Evolutionary conservation across 2,329 filamentous ascomycete genomes (phyloP).

Genomic region (Talaromyces sp.): DNA sequence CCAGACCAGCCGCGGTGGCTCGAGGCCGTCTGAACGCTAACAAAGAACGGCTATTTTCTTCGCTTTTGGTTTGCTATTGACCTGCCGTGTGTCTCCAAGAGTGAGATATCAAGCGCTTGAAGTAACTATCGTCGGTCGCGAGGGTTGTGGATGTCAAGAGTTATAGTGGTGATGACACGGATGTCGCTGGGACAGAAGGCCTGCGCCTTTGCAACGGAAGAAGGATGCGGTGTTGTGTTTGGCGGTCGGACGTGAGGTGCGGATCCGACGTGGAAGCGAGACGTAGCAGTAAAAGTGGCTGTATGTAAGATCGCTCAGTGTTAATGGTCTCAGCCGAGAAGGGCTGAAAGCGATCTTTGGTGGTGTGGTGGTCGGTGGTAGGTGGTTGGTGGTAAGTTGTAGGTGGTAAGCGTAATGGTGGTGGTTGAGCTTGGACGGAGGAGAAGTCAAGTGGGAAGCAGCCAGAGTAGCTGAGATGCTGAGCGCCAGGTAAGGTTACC

Average conservation of each 20-base stretch:
- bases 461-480: slow-evolving; percentile 5
- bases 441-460: slow-evolving; percentile 12
- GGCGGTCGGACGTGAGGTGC: neutral
- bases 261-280: neutral
- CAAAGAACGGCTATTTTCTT: neutral
- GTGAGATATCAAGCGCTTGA: neutral
- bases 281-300: neutral
- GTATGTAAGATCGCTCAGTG: neutral
- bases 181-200: neutral
- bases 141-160: neutral
- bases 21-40: slow-evolving; percentile 5
- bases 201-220: slow-evolving; percentile 3
- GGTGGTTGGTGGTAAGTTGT: neutral
- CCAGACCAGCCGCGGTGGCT: slow-evolving; percentile 9
- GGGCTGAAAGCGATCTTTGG: slow-evolving; percentile 6
- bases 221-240: neutral
- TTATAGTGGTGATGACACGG: neutral
- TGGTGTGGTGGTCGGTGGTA: neutral
- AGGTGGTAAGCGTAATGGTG: neutral
- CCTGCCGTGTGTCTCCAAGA: neutral
- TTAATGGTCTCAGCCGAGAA: neutral
- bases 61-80: neutral
- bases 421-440: slow-evolving; percentile 12
- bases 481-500: slow-evolving; percentile 4
- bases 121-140: neutral